Conservation (phyloP, 2,329 filamentous ascomycete genomes). For the Cordyceps militaris region DNA sequence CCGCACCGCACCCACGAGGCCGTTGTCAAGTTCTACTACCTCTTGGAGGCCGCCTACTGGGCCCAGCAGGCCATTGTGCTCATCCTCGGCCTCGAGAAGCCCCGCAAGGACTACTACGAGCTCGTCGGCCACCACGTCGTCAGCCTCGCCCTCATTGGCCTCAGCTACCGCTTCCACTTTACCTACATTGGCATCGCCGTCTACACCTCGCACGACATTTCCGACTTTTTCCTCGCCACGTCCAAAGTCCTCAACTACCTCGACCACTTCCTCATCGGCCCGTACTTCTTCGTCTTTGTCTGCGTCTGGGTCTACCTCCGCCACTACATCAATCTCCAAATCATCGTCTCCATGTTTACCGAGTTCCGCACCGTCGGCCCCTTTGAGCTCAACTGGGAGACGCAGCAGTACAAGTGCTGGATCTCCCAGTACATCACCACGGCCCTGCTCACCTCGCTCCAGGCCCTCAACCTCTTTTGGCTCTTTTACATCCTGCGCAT, state of each 20-base stretch:
- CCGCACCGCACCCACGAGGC: conserved; percentile 76
- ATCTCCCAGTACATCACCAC: conserved; percentile 63
- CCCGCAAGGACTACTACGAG: conserved; percentile 90
- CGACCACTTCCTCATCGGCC: conserved; percentile 67
- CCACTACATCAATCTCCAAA: conserved; percentile 74
- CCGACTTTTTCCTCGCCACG: conserved; percentile 90
- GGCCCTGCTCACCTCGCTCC: conserved; percentile 56
- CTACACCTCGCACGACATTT: conserved; percentile 91
- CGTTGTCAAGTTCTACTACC: conserved; percentile 89
- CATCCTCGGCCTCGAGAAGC: conserved; percentile 82
- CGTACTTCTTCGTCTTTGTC: conserved; percentile 81
- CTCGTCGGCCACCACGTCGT: conserved; percentile 88
- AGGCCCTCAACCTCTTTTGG: conserved; percentile 77
- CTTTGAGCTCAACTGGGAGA: conserved; percentile 69
- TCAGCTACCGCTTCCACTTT: conserved; percentile 95
- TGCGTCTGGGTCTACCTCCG: conserved; percentile 81
- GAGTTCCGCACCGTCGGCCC: conserved; percentile 69
- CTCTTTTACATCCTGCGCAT: conserved; percentile 71
- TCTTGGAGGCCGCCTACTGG: conserved; percentile 94
- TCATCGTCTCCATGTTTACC: conserved; percentile 68
- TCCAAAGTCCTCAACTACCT: conserved; percentile 91
- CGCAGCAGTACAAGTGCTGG: conserved; percentile 69
- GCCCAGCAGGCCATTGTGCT: conserved; percentile 88
- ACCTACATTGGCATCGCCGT: conserved; percentile 90
- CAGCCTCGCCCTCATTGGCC: conserved; percentile 71